Conservation (phyloP, 2,329 filamentous ascomycete genomes). For the Laburnicola sp. region DNA sequence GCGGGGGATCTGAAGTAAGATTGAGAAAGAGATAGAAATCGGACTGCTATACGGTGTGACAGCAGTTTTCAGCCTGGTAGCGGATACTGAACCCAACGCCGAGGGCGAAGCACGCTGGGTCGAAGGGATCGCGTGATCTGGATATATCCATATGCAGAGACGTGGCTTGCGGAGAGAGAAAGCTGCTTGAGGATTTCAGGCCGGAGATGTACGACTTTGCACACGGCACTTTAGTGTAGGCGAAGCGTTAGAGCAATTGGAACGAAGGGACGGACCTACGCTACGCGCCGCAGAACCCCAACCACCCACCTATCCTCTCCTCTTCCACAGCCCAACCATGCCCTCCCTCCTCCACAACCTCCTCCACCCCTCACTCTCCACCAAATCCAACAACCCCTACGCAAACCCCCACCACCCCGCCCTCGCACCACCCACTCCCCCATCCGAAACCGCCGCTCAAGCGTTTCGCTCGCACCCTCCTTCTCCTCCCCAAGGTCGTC, state of each 20-base stretch:
- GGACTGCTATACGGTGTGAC: neutral
- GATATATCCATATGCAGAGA: no score
- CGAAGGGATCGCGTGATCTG: no score
- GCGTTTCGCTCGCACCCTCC: neutral
- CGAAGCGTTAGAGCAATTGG: no score
- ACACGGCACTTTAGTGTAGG: no score
- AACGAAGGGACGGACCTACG: no score
- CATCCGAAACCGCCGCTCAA: neutral
- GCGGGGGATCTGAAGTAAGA: no score
- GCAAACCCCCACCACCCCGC: slow-evolving; percentile 12
- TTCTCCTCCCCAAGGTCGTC: slow-evolving; percentile 7
- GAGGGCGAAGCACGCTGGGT: no score
- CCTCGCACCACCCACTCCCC: neutral
- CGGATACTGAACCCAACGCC: no score
- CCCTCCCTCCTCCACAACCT: slow-evolving; percentile 9
- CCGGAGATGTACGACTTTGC: no score
- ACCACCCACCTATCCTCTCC: neutral
- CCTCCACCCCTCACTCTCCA: slow-evolving; percentile 1
- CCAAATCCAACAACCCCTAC: slow-evolving; percentile 23
- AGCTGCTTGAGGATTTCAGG: no score
- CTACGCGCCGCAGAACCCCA: neutral
- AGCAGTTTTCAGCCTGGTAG: no score
- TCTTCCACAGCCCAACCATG: slow-evolving; percentile 6
- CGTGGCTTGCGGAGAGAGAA: no score
- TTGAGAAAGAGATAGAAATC: neutral